Conservation (phyloP, 495 filamentous ascomycete species). For the Monascus purpureus region DNA sequence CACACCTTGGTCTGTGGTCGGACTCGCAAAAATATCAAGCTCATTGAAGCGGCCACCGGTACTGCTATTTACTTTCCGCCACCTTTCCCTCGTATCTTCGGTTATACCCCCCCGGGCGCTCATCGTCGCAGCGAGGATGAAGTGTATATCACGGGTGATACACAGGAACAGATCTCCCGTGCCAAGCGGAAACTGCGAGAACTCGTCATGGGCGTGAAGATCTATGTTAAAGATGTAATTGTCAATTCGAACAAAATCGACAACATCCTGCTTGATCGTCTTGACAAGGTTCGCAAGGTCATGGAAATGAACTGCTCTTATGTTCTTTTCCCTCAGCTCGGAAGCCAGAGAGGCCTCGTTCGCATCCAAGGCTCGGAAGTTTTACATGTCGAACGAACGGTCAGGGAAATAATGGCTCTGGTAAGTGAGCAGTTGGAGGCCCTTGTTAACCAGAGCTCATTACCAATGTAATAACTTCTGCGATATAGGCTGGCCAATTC, state of each 20-base stretch:
- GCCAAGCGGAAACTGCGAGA: constrained; percentile 86
- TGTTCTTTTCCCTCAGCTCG: constrained; percentile 76
- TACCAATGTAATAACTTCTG: background rate
- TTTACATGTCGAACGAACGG: constrained; percentile 82
- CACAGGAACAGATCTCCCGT: constrained; percentile 57
- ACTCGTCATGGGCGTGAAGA: constrained; percentile 59
- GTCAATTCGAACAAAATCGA: constrained; percentile 84
- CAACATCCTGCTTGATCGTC: constrained; percentile 73
- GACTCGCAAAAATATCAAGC: constrained; percentile 87
- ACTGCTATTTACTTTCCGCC: constrained; percentile 97
- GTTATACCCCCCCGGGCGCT: constrained; percentile 70
- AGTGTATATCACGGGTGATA: constrained; percentile 86
- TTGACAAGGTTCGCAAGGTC: constrained; percentile 95
- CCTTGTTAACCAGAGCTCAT: too few relatives aligned
- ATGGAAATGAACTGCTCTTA: constrained; percentile 93
- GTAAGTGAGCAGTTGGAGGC: constrained; percentile 29
- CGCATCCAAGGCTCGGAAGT: constrained; percentile 87
- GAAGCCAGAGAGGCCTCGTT: constrained; percentile 62
- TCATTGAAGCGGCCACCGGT: constrained; percentile 84
- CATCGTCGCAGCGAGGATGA: constrained; percentile 70
- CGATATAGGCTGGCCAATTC: constrained; percentile 72
- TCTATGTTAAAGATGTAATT: constrained; percentile 81
- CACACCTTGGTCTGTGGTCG: constrained; percentile 86
- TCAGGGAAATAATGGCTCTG: constrained; percentile 86
- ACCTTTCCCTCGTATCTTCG: constrained; percentile 76